Evolutionary conservation across 225 moss, liverwort and hornwort species (phyloP), one percentile per base, ranked within the genome.

Genomic region (Pseudoscleropodium purum): DNA sequence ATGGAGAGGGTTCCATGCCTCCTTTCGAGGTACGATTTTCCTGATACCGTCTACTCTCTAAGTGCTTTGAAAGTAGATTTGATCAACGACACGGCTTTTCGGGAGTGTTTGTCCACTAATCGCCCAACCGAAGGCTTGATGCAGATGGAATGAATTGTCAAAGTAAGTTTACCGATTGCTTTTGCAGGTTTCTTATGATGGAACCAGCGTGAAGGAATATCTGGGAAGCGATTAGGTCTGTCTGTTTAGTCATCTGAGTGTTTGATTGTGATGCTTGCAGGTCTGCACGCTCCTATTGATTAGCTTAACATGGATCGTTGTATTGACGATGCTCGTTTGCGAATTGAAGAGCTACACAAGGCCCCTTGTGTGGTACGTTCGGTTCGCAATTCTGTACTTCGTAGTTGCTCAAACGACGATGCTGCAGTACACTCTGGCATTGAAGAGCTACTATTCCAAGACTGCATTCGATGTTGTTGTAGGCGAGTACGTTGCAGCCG

Each of bases 311-410:
- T 97, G 96, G 96, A 91, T 89, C 45, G 62, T 90, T 84, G 51
- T 97, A 64, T 81, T 93, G 70, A 89, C 84, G 26, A 95, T 97
- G 96, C 95, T 97, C 23, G 87, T 90, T 68, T 77, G 92, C 26
- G 97, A 99, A 90, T 92, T 91, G 78, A 95, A 76, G 87, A 93
- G 92, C 72, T 99, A 97, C 87, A 95, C 93, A 29, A 95, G 79
- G 84, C 79, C 91, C 27, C 85, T 93, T 78, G 92, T 96, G 59
- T 99, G 97, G 99, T 94, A 92, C 78, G 92, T 99, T 67, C 94
- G 96, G 66, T 99, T 97, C 82, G 94, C 95, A 81, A 91, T 92
- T 73, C 10, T 97, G 43, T 99, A 99, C 63, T 59, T 94, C 19
- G 86, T 97, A 49, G 90, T 99, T 63, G 99, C 95, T 67, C 90